These are phyloP conservation scores for Pseudogymnoascus sp. DNA, from an alignment of 2,329 filamentous ascomycete species.

Conservation along the genomic window DNA sequence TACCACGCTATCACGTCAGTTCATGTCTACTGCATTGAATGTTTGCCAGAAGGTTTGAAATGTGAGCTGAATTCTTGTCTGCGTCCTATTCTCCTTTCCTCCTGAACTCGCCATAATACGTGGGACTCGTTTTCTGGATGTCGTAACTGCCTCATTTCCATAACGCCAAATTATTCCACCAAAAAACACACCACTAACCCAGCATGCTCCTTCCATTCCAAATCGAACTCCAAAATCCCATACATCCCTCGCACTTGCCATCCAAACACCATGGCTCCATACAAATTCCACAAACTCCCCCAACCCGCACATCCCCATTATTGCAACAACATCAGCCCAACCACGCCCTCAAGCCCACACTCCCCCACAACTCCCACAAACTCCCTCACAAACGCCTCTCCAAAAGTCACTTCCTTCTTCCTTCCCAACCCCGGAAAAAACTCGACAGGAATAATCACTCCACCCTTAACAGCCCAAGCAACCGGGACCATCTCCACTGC, in stretches of 20 bases:
- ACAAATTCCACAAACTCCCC: not conserved
- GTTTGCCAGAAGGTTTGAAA: not conserved
- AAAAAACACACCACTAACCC: not conserved
- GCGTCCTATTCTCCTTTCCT: not conserved
- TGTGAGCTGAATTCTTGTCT: not conserved
- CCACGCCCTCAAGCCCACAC: conserved; percentile 2
- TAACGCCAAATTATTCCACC: not conserved
- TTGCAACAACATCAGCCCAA: conserved; percentile 1
- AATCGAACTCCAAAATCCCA: not conserved
- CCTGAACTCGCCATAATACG: not conserved
- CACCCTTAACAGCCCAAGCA: not conserved
- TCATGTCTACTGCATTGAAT: not conserved
- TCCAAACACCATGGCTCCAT: not conserved
- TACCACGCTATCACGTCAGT: conserved; percentile 9
- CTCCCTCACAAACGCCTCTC: not conserved
- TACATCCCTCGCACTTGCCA: not conserved
- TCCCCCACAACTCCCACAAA: not conserved
- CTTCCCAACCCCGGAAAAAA: not conserved
- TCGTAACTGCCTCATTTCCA: not conserved
- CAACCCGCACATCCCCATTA: not conserved
- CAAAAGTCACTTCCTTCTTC: not conserved
- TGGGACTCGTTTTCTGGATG: not conserved
- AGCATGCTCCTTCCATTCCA: not conserved
- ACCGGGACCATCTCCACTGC: not conserved
- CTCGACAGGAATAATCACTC: not conserved